phyloP scores from a whole-genome alignment of 2,329 filamentous ascomycete genomes.

The Fusarium liriodendri region DNA sequence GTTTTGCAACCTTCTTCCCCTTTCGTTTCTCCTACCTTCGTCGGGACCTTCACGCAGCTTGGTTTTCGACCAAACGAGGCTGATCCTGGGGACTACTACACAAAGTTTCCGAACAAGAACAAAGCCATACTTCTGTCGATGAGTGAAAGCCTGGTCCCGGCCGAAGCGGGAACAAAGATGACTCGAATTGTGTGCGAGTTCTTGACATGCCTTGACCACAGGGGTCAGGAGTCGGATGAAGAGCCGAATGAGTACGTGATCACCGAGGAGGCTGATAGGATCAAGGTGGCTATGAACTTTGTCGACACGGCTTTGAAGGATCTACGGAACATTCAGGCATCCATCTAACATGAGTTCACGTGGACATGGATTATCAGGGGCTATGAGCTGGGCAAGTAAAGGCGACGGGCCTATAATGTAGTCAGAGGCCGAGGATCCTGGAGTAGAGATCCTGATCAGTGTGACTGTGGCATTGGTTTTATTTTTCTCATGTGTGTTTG shows the following conservation, averaged over 20 bases:
- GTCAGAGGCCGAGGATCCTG: too few relatives aligned
- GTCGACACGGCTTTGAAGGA: neutral
- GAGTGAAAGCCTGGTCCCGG: neutral
- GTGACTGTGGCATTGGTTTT: neutral
- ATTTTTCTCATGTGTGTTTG: neutral
- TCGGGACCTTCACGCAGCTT: neutral
- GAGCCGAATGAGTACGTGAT: neutral
- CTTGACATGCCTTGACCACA: neutral
- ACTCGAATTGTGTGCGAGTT: neutral
- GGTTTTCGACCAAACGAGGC: neutral
- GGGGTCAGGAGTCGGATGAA: neutral
- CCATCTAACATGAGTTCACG: neutral
- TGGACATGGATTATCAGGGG: too few relatives aligned
- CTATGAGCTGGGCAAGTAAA: too few relatives aligned
- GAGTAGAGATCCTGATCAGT: too few relatives aligned
- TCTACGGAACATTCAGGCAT: neutral
- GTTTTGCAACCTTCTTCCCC: accelerated
- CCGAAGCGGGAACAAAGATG: neutral
- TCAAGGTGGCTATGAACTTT: neutral
- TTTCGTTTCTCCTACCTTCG: neutral
- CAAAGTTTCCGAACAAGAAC: neutral
- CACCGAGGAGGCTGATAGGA: neutral
- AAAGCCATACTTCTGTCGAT: neutral
- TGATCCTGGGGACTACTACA: neutral
- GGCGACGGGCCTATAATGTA: too few relatives aligned